phyloP scores from a whole-genome alignment of 2,329 filamentous ascomycete genomes.

The Graphiopsis chlorocephala region DNA sequence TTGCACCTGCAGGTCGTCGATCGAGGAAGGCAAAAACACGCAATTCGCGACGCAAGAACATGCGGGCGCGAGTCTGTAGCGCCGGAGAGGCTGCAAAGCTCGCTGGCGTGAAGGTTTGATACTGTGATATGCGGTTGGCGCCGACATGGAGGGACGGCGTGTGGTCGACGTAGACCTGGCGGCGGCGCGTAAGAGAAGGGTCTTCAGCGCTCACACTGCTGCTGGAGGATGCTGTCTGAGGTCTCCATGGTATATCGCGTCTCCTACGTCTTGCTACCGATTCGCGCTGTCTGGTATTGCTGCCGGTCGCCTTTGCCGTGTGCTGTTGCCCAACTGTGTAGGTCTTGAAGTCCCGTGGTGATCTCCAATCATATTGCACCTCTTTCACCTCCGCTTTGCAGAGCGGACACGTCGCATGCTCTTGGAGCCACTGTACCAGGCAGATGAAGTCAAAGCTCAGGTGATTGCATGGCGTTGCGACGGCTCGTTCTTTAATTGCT shows the following conservation, averaged over 20 bases:
- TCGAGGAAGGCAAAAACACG: conserved; percentile 74
- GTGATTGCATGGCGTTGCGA: conserved; percentile 75
- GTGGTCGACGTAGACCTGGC: conserved; percentile 68
- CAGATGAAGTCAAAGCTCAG: conserved; percentile 81
- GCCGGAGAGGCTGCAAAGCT: conserved; percentile 63
- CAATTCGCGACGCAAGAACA: conserved; percentile 80
- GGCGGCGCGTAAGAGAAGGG: conserved; percentile 57
- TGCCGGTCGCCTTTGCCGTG: background rate
- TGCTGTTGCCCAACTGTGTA: conserved; percentile 47
- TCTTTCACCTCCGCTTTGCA: conserved; percentile 59
- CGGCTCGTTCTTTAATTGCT: conserved; percentile 66
- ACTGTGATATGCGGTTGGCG: conserved; percentile 72
- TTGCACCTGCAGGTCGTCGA: conserved; percentile 5
- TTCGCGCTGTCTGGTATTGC: background rate
- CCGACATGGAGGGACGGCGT: conserved; percentile 81
- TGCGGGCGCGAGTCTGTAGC: conserved; percentile 71
- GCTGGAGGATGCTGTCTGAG: background rate
- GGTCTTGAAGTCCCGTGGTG: conserved; percentile 54
- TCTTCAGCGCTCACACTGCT: conserved; percentile 18
- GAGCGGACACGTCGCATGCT: conserved; percentile 71
- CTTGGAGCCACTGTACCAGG: conserved; percentile 75
- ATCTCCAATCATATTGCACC: conserved; percentile 64
- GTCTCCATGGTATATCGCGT: background rate
- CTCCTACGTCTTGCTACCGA: background rate
- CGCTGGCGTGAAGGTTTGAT: conserved; percentile 68